Conservation (phyloP, 352 stramenopile species). For the Phytophthora sp. region DNA sequence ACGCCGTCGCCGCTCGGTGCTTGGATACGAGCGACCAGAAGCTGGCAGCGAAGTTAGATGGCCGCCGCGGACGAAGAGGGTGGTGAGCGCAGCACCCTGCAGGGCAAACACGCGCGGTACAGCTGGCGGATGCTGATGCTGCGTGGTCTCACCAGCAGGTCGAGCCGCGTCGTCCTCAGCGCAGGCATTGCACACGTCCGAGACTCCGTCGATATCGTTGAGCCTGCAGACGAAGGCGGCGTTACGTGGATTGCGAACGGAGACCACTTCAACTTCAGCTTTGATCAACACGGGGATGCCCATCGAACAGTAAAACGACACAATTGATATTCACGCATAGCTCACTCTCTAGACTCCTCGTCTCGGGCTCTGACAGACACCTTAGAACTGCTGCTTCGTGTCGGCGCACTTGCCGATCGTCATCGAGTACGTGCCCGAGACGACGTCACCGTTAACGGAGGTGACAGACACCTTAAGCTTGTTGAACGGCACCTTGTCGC, state of each 20-base stretch:
- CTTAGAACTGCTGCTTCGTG: slow-evolving; percentile 32
- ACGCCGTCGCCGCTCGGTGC: not conserved
- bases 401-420: slow-evolving; percentile 19
- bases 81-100: slow-evolving; percentile 1
- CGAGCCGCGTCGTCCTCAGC: too few species aligned
- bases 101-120: not conserved
- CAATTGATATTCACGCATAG: slow-evolving; percentile 26
- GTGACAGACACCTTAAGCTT: slow-evolving; percentile 27
- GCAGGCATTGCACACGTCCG: slow-evolving; percentile 7
- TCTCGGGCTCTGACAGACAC: not conserved
- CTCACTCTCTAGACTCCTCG: too few species aligned
- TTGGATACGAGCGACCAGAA: slow-evolving; percentile 1
- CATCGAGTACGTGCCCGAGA: slow-evolving; percentile 34
- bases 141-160: too few species aligned
- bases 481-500: slow-evolving; percentile 22
- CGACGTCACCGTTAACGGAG: slow-evolving; percentile 13
- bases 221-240: slow-evolving; percentile 1
- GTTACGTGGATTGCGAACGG: not conserved
- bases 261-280: not conserved
- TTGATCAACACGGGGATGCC: not conserved
- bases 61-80: slow-evolving; percentile 1
- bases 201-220: slow-evolving; percentile 10
- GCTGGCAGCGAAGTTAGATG: slow-evolving; percentile 1
- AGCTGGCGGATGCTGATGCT: slow-evolving; percentile 5
- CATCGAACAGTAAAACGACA: slow-evolving; percentile 27